Evolutionary conservation across 2,329 filamentous ascomycete species (phyloP), one percentile per base, ranked within the genome.

Genomic region (Stagonosporopsis chrysanthemi): DNA sequence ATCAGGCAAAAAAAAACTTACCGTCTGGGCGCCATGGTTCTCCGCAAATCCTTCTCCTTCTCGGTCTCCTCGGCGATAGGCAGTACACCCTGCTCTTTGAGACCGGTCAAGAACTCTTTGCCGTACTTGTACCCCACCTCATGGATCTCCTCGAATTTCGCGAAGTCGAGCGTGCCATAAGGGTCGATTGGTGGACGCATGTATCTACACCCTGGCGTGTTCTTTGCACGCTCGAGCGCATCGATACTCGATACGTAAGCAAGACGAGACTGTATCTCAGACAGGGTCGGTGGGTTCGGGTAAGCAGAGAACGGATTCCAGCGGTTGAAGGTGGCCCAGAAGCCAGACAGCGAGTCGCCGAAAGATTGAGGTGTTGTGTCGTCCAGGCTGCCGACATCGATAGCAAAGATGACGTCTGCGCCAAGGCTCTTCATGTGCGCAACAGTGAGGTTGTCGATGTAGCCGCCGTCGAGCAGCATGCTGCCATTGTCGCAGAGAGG

Each of bases 111-210:
- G 73, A 89, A 97, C 51, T 91, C 86, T 74, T 90, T 89, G 4
- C 92, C 95, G 71, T 88, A 99, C 52, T 85, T 83, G 77, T 97
- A 96, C 1, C 95, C 96, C 11, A 97, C 84, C 65, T 90, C 84
- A 71, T 96, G 97, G 51, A 99, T 94, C 82, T 99, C 96, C 70
- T 98, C 94, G 76, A 99, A 99, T 76, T 96, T 97, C 60, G 88
- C 91, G 80, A 99, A 99, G 56, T 99, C 95, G 28, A 99, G 81
- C 1, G 95, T 99, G 4, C 93, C 95, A 68, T 97, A 99, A 1
- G 86, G 84, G 71, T 98, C 95, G 61, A 99, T 90, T 0, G 95
- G 95, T 4, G 96, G 96, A 1, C 95, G 86, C 91, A 99, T 96
- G 76, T 99, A 99, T 49, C 96, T 83, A 76, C 94, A 98, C 0